These are phyloP conservation scores for Veloboletus limbatus DNA, from an alignment of 1,284 basidiomycete species.

Conservation along the genomic window DNA sequence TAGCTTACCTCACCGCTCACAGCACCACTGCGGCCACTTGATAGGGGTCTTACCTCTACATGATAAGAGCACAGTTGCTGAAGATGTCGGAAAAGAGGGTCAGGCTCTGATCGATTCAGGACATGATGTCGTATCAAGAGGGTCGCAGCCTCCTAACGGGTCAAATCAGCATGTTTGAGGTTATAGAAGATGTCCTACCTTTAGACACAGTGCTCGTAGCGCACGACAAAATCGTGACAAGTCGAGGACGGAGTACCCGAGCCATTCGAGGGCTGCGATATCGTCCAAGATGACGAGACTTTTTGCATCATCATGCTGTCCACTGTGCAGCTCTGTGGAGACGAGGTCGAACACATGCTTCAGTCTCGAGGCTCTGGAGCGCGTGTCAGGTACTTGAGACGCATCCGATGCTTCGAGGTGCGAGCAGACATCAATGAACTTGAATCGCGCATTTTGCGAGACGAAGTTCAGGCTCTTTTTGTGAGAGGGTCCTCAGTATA, in stretches of 20 bases:
- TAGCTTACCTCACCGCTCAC: slow-evolving; percentile 67
- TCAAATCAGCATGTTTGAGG: neutral
- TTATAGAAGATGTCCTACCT: slow-evolving; percentile 38
- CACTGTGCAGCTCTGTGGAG: slow-evolving; percentile 11
- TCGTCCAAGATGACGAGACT: slow-evolving; percentile 64
- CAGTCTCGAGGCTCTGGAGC: slow-evolving; percentile 24
- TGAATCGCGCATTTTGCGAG: slow-evolving; percentile 43
- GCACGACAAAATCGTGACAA: slow-evolving; percentile 57
- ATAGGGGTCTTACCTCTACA: slow-evolving; percentile 63
- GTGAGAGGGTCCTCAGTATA: neutral
- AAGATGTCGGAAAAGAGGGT: slow-evolving; percentile 55
- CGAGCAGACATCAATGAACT: slow-evolving; percentile 47
- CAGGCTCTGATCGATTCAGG: slow-evolving; percentile 50
- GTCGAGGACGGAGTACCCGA: slow-evolving; percentile 50
- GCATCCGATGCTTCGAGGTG: slow-evolving; percentile 14
- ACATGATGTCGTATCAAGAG: slow-evolving; percentile 64
- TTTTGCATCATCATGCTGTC: slow-evolving; percentile 8
- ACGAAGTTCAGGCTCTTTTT: slow-evolving; percentile 58
- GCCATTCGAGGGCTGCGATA: slow-evolving; percentile 63
- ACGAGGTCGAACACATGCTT: slow-evolving; percentile 37
- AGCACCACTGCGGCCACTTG: slow-evolving; percentile 68
- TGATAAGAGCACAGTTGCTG: slow-evolving; percentile 62
- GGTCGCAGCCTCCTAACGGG: slow-evolving; percentile 44
- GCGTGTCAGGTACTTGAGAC: slow-evolving; percentile 15
- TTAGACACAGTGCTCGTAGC: slow-evolving; percentile 49